Evolutionary conservation across 768 basidiomycete species (phyloP), one percentile per base, ranked within the genome.

Genomic region (Tricholomella constricta): DNA sequence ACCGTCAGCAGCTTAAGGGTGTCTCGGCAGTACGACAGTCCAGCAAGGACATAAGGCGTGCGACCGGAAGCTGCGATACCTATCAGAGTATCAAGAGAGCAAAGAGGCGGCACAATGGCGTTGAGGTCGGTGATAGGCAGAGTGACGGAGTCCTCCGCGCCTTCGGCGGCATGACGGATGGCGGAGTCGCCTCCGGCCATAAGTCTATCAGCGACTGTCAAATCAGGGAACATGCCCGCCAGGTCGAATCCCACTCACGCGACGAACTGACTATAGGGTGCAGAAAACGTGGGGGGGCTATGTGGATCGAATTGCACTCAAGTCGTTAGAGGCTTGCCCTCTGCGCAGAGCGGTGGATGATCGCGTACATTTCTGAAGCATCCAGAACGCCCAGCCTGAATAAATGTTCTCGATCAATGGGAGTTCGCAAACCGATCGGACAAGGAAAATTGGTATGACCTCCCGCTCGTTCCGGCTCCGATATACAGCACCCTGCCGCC

Each of bases 381-480:
- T 70, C 69, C 19, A 73, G 58, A 20, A 73, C 59, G 31, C 71
- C 71, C 7, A 73, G 60, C 12, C 69, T 67, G 51, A 8, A 25
- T 31, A 11, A 42, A 37, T 12, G 17, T 22, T 15, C 14, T 41
- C 25, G 36, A 14, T 47, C 29, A 41, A 36, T 40, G 23, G 36
- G 29, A 7, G 38, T 32, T 36, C 20, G 19, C 4, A 25, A 56
- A 22, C n/a, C n/a, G n/a, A n/a, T n/a, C 1, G 19, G 20, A 12
- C 11, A 20, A 22, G 20, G 7, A 26, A 19, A 36, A 14, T 20
- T 6, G 19, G 23, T 38, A 54, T 27, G 37, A 69, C 71, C 70
- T 64, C 34, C 71, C 71, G 22, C 70, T 71, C 8, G 65, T 67
- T n/a, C 71, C 71, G 4, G 71, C 70, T 29, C 71, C 71, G 54